Evolutionary conservation across 768 basidiomycete genomes (phyloP).

Genomic region (Podaxis rugospora): DNA sequence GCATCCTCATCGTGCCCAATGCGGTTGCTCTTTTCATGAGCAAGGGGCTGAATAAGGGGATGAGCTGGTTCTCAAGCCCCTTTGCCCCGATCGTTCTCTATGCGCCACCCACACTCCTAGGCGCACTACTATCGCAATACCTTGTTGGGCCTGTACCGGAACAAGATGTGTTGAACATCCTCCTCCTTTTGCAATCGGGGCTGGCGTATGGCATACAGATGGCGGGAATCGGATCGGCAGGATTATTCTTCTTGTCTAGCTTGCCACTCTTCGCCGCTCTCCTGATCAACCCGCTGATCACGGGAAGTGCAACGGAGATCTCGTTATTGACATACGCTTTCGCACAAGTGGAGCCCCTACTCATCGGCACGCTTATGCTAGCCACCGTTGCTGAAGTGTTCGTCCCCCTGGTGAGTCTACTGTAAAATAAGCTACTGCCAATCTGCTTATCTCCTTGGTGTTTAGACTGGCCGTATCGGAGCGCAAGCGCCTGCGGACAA

Average conservation of each 20-base stretch:
- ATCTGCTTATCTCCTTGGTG: conserved; percentile 7
- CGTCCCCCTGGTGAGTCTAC: conserved; percentile 67
- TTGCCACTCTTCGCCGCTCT: conserved; percentile 54
- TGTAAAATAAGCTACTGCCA: neutral
- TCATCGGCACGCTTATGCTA: conserved; percentile 54
- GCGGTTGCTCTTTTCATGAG: conserved; percentile 67
- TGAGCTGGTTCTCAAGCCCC: conserved; percentile 86
- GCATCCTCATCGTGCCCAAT: conserved; percentile 63
- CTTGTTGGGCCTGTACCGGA: conserved; percentile 53
- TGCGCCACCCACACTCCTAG: conserved; percentile 67
- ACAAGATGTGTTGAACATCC: conserved; percentile 52
- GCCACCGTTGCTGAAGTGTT: conserved; percentile 77
- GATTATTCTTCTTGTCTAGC: conserved; percentile 62
- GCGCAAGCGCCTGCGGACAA: conserved; percentile 82
- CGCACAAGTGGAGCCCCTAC: conserved; percentile 50
- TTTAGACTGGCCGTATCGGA: conserved; percentile 80
- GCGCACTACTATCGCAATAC: conserved; percentile 59
- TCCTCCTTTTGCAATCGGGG: conserved; percentile 56
- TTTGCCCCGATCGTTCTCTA: conserved; percentile 65
- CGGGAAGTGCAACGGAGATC: conserved; percentile 29
- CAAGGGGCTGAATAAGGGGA: conserved; percentile 52
- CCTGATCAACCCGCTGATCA: conserved; percentile 37
- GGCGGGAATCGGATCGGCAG: conserved; percentile 70
- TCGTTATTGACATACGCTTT: conserved; percentile 62
- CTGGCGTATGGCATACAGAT: conserved; percentile 59